Conservation (phyloP, 345 rosid species). For the Melaleuca alternifolia region DNA sequence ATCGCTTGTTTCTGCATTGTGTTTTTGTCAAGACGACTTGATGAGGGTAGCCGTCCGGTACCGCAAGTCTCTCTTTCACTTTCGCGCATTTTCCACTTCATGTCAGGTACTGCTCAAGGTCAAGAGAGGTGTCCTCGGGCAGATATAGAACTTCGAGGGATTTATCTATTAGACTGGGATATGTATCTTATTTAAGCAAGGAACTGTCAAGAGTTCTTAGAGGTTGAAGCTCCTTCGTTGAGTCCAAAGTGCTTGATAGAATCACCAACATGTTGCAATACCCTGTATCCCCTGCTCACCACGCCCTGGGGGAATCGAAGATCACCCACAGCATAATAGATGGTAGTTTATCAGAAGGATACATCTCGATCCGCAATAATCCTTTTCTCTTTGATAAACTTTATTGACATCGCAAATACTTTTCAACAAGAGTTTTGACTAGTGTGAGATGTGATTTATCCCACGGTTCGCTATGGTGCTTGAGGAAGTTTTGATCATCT, state of each 20-base stretch:
- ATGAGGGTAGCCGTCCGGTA: constrained; percentile 85
- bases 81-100: background rate
- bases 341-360: background rate
- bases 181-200: background rate
- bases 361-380: background rate
- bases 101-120: background rate
- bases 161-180: background rate
- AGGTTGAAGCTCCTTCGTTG: background rate
- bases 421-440: background rate
- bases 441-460: background rate
- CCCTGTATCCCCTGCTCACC: background rate
- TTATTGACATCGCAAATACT: background rate
- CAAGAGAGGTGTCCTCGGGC: background rate
- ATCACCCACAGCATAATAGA: background rate
- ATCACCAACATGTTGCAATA: background rate
- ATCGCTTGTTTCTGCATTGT: constrained; percentile 45
- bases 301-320: background rate
- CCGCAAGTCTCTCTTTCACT: background rate
- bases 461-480: background rate
- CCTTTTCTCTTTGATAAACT: background rate
- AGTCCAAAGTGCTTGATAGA: background rate
- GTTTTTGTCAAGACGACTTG: constrained; percentile 75
- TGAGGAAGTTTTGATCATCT: background rate
- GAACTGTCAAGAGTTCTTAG: background rate
- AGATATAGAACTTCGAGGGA: background rate